phyloP scores from a whole-genome alignment of 2,329 filamentous ascomycete species.

The Eurotiales sp. region DNA sequence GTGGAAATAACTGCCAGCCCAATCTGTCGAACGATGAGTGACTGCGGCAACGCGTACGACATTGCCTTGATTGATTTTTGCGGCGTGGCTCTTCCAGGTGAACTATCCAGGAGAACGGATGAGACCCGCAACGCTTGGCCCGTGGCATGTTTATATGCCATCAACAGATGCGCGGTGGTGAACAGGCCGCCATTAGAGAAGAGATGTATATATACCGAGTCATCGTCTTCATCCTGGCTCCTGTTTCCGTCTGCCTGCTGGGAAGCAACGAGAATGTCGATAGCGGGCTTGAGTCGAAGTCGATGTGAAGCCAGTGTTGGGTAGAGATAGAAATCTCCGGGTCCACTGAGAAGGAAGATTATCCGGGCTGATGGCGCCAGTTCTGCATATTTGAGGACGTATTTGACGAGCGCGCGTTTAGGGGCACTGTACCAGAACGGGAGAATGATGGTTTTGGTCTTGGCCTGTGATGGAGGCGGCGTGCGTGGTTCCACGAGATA shows the following conservation, averaged over 20 bases:
- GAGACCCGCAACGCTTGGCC: constrained; percentile 35
- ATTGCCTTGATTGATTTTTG: constrained; percentile 28
- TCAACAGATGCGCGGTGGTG: constrained; percentile 36
- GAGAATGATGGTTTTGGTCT: constrained; percentile 36
- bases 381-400: constrained; percentile 41
- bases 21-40: constrained; percentile 28
- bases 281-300: constrained; percentile 30
- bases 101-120: constrained; percentile 45
- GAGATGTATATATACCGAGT: constrained; percentile 40
- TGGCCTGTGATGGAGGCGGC: not conserved
- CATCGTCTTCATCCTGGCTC: not conserved
- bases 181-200: constrained; percentile 51
- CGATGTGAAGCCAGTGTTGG: constrained; percentile 22
- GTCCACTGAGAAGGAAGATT: constrained; percentile 37
- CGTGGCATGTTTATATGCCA: constrained; percentile 32
- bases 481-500: constrained; percentile 35
- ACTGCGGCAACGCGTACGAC: constrained; percentile 32
- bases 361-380: constrained; percentile 43
- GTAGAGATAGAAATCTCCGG: constrained; percentile 31
- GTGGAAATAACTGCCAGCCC: constrained; percentile 24
- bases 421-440: constrained; percentile 49
- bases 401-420: constrained; percentile 45
- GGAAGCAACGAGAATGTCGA: constrained; percentile 30
- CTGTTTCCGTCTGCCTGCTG: constrained; percentile 15
- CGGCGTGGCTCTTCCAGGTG: constrained; percentile 37